Conservation (phyloP, 106 monocot genomes). For the Acanthochlamys bracteata region DNA sequence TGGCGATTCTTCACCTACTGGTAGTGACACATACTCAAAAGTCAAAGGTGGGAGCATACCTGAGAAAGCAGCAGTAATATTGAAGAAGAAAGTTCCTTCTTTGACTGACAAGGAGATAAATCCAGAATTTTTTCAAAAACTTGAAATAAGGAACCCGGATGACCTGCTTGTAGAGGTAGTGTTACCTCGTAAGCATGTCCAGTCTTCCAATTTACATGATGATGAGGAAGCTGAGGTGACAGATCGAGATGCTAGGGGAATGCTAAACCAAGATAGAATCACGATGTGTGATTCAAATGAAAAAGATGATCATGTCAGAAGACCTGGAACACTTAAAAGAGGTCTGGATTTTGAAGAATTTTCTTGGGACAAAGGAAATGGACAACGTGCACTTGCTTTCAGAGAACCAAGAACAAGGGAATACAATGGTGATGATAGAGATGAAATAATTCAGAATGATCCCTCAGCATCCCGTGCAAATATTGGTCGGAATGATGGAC, state of each 20-base stretch:
- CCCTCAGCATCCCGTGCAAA: conserved; percentile 20
- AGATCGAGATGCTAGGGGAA: conserved; percentile 19
- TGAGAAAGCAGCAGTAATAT: conserved; percentile 53
- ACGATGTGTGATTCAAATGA: conserved; percentile 18
- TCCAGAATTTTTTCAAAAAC: conserved; percentile 90
- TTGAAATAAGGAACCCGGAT: conserved; percentile 60
- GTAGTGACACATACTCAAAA: conserved; percentile 27
- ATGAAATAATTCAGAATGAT: conserved; percentile 38
- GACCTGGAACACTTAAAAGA: conserved; percentile 14
- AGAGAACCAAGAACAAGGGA: conserved; percentile 47
- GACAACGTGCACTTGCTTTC: conserved; percentile 29
- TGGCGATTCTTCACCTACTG: conserved; percentile 38
- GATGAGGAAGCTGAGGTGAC: conserved; percentile 28
- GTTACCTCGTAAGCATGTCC: conserved; percentile 40
- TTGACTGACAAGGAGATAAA: conserved; percentile 88
- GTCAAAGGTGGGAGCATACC: conserved; percentile 29
- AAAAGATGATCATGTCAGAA: conserved; percentile 24
- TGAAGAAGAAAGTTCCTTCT: conserved; percentile 73
- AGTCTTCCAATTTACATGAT: conserved; percentile 36
- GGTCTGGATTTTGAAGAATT: conserved; percentile 27
- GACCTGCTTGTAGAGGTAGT: conserved; percentile 90
- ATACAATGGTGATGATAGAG: conserved; percentile 46
- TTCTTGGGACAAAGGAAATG: conserved; percentile 44
- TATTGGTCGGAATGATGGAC: conserved; percentile 31
- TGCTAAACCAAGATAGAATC: conserved; percentile 11